Evolutionary conservation across 768 basidiomycete genomes (phyloP).

Genomic region (Xanthoconium purpureum): DNA sequence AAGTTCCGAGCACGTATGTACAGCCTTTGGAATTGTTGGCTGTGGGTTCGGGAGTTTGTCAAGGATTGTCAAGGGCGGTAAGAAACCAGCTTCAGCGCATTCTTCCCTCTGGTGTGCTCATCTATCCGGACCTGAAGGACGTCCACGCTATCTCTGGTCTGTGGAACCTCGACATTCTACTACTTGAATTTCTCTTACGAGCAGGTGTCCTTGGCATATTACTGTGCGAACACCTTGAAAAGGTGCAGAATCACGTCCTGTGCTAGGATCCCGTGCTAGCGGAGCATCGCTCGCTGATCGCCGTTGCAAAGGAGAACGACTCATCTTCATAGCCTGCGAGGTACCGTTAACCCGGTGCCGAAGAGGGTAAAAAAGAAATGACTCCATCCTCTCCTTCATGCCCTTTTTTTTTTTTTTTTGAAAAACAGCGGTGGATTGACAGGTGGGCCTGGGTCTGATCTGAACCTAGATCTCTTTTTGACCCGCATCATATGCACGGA

Average conservation of each 20-base stretch:
- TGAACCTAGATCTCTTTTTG: no score
- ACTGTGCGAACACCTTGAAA: not conserved
- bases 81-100: not conserved
- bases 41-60: not conserved
- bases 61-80: not conserved
- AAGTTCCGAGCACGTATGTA: not conserved
- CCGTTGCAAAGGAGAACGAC: not conserved
- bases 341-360: not conserved
- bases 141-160: not conserved
- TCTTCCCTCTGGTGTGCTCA: no score
- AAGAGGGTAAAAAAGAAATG: not conserved
- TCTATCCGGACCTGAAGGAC: not conserved
- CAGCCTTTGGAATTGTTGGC: no score
- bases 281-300: slow-evolving; percentile 1
- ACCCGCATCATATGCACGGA: no score
- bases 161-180: not conserved
- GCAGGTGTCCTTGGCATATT: not conserved
- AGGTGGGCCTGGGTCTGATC: no score
- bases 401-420: no score
- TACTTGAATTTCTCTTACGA: not conserved
- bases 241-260: not conserved
- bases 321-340: not conserved
- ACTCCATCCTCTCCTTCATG: not conserved
- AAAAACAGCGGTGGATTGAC: no score
- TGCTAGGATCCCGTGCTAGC: not conserved